These are phyloP conservation scores for Oenanthe sinensis DNA, from an alignment of 129 eudicot species.

Conservation along the genomic window DNA sequence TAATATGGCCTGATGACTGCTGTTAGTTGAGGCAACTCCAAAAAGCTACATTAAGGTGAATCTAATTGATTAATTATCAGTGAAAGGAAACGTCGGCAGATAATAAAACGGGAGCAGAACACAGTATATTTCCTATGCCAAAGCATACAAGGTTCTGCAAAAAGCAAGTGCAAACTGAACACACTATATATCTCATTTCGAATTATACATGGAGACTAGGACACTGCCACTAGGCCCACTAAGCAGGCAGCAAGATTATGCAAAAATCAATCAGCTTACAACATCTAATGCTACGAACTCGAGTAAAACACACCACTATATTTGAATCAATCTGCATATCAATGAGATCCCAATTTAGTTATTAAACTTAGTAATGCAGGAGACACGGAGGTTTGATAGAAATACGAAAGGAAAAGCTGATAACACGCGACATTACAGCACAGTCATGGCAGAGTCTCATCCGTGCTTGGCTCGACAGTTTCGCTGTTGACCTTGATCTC, in stretches of 20 bases:
- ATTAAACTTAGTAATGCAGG: conserved; percentile 5
- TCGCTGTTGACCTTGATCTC: conserved; percentile 82
- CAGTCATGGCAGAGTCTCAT: conserved; percentile 3
- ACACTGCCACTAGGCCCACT: conserved; percentile 7
- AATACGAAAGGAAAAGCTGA: background rate
- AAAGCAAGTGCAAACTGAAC: background rate
- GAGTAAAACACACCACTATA: background rate
- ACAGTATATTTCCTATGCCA: background rate
- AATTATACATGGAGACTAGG: background rate
- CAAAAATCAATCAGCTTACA: conserved; percentile 10
- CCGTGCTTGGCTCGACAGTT: conserved; percentile 37
- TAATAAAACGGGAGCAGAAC: background rate
- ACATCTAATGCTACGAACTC: conserved; percentile 1
- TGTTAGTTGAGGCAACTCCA: background rate
- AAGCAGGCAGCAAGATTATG: conserved; percentile 12
- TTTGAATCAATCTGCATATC: conserved; percentile 8
- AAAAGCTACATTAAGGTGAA: background rate
- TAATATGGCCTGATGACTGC: background rate
- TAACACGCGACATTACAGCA: conserved; percentile 22
- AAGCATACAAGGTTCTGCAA: background rate
- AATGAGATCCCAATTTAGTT: conserved; percentile 10
- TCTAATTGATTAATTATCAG: background rate
- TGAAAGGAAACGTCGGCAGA: background rate
- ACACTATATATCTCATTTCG: background rate
- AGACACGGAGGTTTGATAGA: background rate